These are phyloP conservation scores for Mycena metata DNA, from an alignment of 768 basidiomycete species.

Conservation along the genomic window DNA sequence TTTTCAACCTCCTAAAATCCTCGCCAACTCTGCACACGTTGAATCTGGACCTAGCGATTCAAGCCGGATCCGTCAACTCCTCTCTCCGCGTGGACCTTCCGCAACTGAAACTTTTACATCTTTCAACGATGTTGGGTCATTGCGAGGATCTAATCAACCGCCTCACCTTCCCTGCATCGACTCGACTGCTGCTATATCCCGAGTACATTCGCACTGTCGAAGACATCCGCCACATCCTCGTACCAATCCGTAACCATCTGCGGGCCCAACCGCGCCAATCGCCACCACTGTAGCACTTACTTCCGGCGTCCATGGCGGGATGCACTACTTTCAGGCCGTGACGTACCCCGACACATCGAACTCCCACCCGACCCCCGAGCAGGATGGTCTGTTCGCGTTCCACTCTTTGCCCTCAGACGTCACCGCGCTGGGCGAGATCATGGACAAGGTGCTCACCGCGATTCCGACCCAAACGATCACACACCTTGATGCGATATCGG, in stretches of 20 bases:
- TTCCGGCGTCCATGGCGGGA: conserved; percentile 7
- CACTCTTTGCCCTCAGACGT: conserved; percentile 1
- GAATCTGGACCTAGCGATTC: conserved; percentile 8
- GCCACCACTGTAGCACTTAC: conserved; percentile 13
- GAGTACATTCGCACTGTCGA: conserved; percentile 13
- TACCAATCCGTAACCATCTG: conserved; percentile 11
- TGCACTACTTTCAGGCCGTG: conserved; percentile 10
- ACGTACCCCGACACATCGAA: conserved; percentile 14
- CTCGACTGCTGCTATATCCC: conserved; percentile 15
- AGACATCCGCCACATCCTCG: conserved; percentile 15
- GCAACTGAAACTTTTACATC: conserved; percentile 14
- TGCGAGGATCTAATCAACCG: conserved; percentile 14
- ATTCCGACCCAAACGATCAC: conserved; percentile 15
- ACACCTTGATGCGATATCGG: conserved; percentile 10
- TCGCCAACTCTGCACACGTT: conserved; percentile 14
- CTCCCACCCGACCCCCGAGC: conserved; percentile 10
- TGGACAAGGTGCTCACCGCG: conserved; percentile 10
- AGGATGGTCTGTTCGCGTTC: conserved; percentile 11
- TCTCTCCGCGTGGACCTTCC: conserved; percentile 7
- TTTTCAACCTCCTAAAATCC: conserved; percentile 6
- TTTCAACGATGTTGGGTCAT: conserved; percentile 9
- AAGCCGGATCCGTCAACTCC: conserved; percentile 12
- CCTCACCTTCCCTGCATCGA: conserved; percentile 10
- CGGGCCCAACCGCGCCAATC: conserved; percentile 12
- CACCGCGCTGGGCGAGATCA: conserved; percentile 7